Evolutionary conservation across 1,284 basidiomycete species (phyloP), one percentile per base, ranked within the genome.

Genomic region (Waitea zeae): DNA sequence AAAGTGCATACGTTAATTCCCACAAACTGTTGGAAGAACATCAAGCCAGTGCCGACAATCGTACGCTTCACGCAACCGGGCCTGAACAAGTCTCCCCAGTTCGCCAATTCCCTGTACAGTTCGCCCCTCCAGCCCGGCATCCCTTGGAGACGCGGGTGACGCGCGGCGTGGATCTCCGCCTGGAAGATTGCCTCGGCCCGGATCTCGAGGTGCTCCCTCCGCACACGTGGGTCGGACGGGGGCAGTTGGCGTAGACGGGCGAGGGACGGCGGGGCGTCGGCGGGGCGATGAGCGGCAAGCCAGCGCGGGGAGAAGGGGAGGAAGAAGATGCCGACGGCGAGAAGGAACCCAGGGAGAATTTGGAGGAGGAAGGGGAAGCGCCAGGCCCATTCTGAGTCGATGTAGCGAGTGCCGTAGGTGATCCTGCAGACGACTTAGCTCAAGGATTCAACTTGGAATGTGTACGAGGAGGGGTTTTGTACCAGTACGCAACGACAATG

Each of bases 281-380:
- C 44, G 28, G 57, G 46, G 5, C 50, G 49, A 2, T 47, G 51
- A 32, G 44, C 39, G 30, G 54, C 52, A 31, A 64, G 36, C 52
- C 52, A 54, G 39, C 52, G 53, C 7, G 54, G 52, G 13, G 48
- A 53, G 35, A 45, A 54, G 30, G 54, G 52, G 44, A 56, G 50
- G 30, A 50, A 44, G 15, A 37, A 32, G 52, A 57, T 57, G 33
- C 52, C 51, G 20, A 54, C 36, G 9, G 47, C 51, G 34, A 56
- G 42, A 20, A 33, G 12, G 32, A 20, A 44, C 46, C 51, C 54
- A 6, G 53, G 53, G 11, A 53, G 31, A 35, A 53, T 46, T 18
- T 56, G 51, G 24, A 53, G 42, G 12, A 48, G 44, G 12, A 54
- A 38, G 2, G 51, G 39, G 27, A 37, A 28, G 22, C 13, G 34